Evolutionary conservation across 2,329 filamentous ascomycete genomes (phyloP).

Genomic region (Diaporthe eres): DNA sequence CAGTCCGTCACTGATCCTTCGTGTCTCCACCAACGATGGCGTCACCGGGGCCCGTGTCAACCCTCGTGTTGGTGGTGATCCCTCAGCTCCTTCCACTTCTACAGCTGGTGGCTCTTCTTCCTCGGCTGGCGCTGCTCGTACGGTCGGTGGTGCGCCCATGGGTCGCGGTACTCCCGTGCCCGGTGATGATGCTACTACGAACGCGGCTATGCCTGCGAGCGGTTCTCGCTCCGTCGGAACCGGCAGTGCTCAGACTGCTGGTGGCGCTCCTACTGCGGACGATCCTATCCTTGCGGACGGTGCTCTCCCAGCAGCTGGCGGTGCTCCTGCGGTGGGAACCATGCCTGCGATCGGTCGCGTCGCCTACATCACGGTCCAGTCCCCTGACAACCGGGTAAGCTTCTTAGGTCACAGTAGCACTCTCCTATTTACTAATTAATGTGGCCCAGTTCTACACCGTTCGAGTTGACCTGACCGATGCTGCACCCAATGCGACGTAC

Average conservation of each 20-base stretch:
- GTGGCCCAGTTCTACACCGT: conserved; percentile 1
- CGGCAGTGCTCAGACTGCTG: background rate
- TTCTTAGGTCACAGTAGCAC: background rate
- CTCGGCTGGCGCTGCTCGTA: background rate
- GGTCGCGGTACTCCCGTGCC: background rate
- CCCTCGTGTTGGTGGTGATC: background rate
- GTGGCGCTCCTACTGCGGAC: background rate
- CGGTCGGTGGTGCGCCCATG: background rate
- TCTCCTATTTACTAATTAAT: background rate
- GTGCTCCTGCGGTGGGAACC: background rate
- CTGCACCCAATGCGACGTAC: background rate
- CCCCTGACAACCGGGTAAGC: background rate
- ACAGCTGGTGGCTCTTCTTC: background rate
- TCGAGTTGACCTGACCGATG: background rate
- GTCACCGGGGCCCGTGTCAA: too few species aligned
- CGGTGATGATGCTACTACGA: background rate
- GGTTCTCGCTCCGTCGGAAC: background rate
- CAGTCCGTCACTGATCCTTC: background rate
- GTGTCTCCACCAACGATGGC: background rate
- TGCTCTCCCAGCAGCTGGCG: background rate
- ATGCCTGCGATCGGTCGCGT: background rate
- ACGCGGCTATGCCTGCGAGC: background rate
- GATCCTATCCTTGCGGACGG: background rate
- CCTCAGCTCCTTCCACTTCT: background rate
- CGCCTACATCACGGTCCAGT: conserved; percentile 4